Base-by-base conservation (phyloP, 257 asterid species). In the Gynochthodes officinalis region DNA sequence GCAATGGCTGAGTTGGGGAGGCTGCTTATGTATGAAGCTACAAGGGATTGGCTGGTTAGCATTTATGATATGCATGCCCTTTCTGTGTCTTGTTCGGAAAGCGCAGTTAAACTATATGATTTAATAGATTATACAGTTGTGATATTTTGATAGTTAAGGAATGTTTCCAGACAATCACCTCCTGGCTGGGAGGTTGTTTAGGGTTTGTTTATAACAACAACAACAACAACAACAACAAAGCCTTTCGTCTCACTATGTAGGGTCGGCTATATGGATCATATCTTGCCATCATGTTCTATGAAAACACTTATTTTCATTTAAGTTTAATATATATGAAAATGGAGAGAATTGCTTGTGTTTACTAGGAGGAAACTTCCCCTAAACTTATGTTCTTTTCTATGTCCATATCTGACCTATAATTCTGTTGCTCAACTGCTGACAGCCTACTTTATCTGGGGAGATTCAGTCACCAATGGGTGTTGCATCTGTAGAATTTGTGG, bases 1-100 rank as follows among this genome's bases (percentile, higher is more conserved):
- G 98, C 99, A 48, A 87, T 95, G 96, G 98, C 99, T 63, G 99
- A 95, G 91, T 95, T 95, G 28, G 99, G 99, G 75, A 95, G 99
- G 83, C 80, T 95, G 84, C 87, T 95, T 57, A 75, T 92, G 13
- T 95, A 92, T 43, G 99, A 95, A 82, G 99, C 99, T 59, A 89
- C 99, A 66, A 86, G 98, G 82, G 98, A 95, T 63, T 95, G 96
- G 85, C 87, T 92, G 96, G 99, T 93, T 79, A 82, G 95, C 54
- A 33, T 3, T 44, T 46, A 49, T 53, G 15, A 4, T 50, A 25
- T 43, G 46, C 27, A 19, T 7, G 25, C n/a, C n/a, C 1, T 44
- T 28, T 69, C 16, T 62, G 35, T 49, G 12, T 18, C 52, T 73
- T 35, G 23, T 10, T 58, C 8, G 15, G 4, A 52, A 40, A 8